These are phyloP conservation scores for Knoxia roxburghii DNA, from an alignment of 257 asterid genomes.

Conservation along the genomic window DNA sequence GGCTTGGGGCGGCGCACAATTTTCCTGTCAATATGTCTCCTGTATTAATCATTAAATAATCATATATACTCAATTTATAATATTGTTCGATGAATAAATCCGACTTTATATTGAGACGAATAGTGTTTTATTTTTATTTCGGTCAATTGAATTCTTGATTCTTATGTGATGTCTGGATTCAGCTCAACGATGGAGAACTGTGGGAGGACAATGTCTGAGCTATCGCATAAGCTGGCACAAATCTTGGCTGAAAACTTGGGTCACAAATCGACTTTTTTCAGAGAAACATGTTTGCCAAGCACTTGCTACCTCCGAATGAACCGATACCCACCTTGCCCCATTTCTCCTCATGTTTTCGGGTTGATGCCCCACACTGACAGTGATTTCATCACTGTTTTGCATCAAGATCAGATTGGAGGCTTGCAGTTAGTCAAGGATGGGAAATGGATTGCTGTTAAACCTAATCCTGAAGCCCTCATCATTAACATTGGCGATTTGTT, in stretches of 20 bases:
- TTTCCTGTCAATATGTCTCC: neutral
- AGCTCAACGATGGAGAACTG: slow-evolving; percentile 66
- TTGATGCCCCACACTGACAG: slow-evolving; percentile 82
- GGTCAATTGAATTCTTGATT: neutral
- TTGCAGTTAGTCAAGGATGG: slow-evolving; percentile 70
- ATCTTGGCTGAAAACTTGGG: slow-evolving; percentile 58
- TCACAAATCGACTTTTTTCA: slow-evolving; percentile 33
- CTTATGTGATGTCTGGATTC: slow-evolving; percentile 2
- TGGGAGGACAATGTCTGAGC: slow-evolving; percentile 39
- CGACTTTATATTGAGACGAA: too few relatives aligned
- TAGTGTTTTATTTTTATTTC: neutral
- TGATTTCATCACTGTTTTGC: slow-evolving; percentile 70
- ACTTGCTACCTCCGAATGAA: slow-evolving; percentile 78
- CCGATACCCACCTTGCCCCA: slow-evolving; percentile 67
- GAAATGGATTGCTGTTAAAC: slow-evolving; percentile 75
- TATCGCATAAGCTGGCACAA: slow-evolving; percentile 49
- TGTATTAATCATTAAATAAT: too few relatives aligned
- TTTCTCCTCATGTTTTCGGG: slow-evolving; percentile 46
- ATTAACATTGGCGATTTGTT: slow-evolving; percentile 81
- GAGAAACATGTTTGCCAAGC: slow-evolving; percentile 43
- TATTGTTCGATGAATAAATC: too few relatives aligned
- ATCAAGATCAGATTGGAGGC: slow-evolving; percentile 82
- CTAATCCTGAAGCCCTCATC: slow-evolving; percentile 61
- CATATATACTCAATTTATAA: too few relatives aligned
- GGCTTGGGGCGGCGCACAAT: neutral